Evolutionary conservation across 768 basidiomycete genomes (phyloP).

Genomic region (Suillus hirtellus): DNA sequence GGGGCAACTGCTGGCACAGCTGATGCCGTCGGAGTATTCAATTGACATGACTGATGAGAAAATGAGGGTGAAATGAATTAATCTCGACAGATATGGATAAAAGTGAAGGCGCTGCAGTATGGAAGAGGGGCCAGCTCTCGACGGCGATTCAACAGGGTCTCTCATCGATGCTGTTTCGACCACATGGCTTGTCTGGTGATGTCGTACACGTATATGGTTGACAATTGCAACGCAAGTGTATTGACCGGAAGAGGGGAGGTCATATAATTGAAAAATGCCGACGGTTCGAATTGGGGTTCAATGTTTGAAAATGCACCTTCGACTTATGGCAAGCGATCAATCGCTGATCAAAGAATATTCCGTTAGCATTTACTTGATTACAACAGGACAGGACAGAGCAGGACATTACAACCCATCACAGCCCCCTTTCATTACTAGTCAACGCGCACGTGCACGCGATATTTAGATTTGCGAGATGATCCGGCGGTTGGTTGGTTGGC

Average conservation of each 20-base stretch:
- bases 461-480: not conserved
- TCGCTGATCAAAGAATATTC: not conserved
- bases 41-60: constrained; percentile 1
- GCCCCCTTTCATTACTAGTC: not conserved
- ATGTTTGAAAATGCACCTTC: not conserved
- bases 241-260: not conserved
- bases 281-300: not conserved
- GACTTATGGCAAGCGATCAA: constrained; percentile 2
- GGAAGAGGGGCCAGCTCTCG: not conserved
- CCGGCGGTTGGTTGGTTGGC: not conserved
- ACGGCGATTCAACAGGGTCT: not conserved
- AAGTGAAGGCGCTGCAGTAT: not conserved
- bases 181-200: not conserved
- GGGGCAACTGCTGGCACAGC: not conserved
- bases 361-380: not conserved
- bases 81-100: constrained; percentile 1
- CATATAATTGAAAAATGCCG: not conserved
- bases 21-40: constrained; percentile 5
- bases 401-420: not conserved
- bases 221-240: not conserved
- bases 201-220: not conserved
- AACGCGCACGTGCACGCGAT: not conserved
- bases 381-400: not conserved
- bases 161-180: too few relatives aligned
- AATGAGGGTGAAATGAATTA: not conserved